These are phyloP conservation scores for Metarhizium anisopliae DNA, from an alignment of 2,329 filamentous ascomycete species.

Conservation along the genomic window DNA sequence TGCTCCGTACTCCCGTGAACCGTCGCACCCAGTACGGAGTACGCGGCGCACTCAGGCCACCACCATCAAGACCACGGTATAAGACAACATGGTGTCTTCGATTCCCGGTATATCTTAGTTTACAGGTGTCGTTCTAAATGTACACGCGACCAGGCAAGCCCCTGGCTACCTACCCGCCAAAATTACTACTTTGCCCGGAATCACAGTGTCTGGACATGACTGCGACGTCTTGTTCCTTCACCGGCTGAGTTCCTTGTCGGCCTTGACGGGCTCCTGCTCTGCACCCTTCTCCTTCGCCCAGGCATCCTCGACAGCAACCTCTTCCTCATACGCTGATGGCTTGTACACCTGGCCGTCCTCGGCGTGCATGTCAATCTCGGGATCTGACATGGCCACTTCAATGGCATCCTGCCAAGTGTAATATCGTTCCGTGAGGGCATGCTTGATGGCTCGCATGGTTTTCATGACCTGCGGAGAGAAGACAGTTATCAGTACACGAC, in stretches of 20 bases:
- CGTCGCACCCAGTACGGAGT: too few species aligned
- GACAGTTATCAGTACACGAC: slow-evolving; percentile 8
- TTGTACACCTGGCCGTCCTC: slow-evolving; percentile 39
- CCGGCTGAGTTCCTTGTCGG: slow-evolving; percentile 7
- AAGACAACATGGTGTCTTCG: too few species aligned
- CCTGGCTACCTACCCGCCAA: not conserved
- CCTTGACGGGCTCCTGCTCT: slow-evolving; percentile 10
- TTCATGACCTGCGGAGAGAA: slow-evolving; percentile 48
- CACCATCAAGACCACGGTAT: too few species aligned
- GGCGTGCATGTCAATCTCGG: slow-evolving; percentile 52
- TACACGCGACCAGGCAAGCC: slow-evolving; percentile 1
- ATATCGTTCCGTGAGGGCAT: slow-evolving; percentile 76
- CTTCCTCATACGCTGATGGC: slow-evolving; percentile 31
- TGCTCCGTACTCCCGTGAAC: too few species aligned
- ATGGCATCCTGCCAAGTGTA: slow-evolving; percentile 79
- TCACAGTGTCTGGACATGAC: not conserved
- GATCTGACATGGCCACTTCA: slow-evolving; percentile 54
- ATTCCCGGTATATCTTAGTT: not conserved
- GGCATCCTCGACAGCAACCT: slow-evolving; percentile 14
- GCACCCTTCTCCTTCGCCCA: slow-evolving; percentile 14
- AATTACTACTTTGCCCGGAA: not conserved
- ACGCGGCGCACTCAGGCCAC: too few species aligned
- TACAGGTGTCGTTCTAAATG: slow-evolving; percentile 1
- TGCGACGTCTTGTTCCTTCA: not conserved
- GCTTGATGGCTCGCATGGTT: slow-evolving; percentile 78